A percentile compares a stretch with the other conserved stretches of the same genome.
Conservation (phyloP, 176 grass and related monocot species). For the Triticum monococcum region DNA sequence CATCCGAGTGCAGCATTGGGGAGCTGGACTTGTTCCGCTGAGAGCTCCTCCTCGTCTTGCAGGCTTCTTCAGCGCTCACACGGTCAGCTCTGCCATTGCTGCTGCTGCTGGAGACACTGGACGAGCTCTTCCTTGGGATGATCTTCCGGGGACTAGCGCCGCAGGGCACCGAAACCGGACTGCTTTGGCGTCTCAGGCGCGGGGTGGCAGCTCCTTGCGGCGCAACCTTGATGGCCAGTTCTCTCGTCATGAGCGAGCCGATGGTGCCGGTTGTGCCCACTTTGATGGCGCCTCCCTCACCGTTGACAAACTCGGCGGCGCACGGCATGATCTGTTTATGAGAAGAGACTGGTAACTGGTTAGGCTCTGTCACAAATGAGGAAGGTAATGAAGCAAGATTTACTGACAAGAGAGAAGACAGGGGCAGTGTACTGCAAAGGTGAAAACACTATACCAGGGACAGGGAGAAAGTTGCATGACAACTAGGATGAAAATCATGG, state of each 20-base stretch:
- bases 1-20: conserved; percentile 56
- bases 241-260: conserved; percentile 76
- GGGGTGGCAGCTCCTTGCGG: conserved; percentile 39
- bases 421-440: background rate
- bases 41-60: conserved; percentile 44
- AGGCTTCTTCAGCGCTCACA: conserved; percentile 32
- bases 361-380: conserved; percentile 7
- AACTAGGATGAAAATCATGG: conserved; percentile 36
- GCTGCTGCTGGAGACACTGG: conserved; percentile 23
- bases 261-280: conserved; percentile 87
- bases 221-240: conserved; percentile 51
- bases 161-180: conserved; percentile 65
- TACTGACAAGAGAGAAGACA: conserved; percentile 11
- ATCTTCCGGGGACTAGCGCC: conserved; percentile 61
- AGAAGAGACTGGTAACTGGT: background rate
- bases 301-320: conserved; percentile 32
- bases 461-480: conserved; percentile 22
- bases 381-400: background rate
- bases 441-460: background rate
- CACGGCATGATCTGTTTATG: conserved; percentile 61
- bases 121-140: conserved; percentile 41
- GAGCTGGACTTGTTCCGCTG: conserved; percentile 34
- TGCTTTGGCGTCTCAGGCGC: conserved; percentile 48
- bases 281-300: conserved; percentile 40
- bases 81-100: conserved; percentile 31